Evolutionary conservation across 495 filamentous ascomycete genomes (phyloP).

Genomic region (Aspergillus sparsus): DNA sequence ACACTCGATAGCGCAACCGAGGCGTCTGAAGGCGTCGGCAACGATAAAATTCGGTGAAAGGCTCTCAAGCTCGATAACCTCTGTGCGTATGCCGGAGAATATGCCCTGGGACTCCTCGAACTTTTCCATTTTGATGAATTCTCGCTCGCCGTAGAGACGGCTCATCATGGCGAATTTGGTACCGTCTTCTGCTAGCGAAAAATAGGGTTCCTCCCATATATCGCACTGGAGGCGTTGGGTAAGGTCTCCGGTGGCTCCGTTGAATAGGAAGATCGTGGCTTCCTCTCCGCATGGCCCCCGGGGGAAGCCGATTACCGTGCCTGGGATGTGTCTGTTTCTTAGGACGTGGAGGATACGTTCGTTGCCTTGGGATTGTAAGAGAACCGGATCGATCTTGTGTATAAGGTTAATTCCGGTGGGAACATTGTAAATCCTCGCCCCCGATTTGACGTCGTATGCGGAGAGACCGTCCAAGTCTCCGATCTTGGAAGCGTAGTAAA

Average conservation of each 20-base stretch:
- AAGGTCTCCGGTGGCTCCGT: not conserved
- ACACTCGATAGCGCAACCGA: not conserved
- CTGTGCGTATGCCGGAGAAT: not conserved
- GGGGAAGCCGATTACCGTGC: not conserved
- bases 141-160: not conserved
- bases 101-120: not conserved
- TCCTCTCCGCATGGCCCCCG: not conserved
- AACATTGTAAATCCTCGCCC: not conserved
- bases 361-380: not conserved
- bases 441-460: not conserved
- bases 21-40: not conserved
- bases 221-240: not conserved
- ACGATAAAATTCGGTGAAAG: not conserved
- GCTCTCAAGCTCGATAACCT: not conserved
- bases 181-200: not conserved
- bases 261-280: not conserved
- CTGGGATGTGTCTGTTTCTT: not conserved
- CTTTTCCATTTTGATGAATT: not conserved
- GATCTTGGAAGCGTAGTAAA: not conserved
- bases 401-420: not conserved
- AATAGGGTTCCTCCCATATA: not conserved
- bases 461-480: not conserved
- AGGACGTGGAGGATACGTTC: not conserved
- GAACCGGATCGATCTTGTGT: not conserved
- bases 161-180: not conserved